These are phyloP conservation scores for Diaporthe vexans DNA, from an alignment of 2,329 filamentous ascomycete genomes.

Conservation along the genomic window DNA sequence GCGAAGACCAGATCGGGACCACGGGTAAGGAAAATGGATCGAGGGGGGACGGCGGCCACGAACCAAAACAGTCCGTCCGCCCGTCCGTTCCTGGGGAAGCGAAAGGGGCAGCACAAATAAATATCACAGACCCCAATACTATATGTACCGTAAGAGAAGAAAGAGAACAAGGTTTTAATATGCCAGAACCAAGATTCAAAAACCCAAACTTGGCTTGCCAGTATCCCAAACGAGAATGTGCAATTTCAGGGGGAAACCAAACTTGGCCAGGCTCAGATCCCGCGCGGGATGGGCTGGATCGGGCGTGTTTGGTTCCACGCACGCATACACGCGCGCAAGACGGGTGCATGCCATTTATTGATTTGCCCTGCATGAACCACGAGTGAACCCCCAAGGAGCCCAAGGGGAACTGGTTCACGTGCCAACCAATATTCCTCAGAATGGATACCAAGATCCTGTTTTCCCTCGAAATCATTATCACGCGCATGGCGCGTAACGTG, in stretches of 20 bases:
- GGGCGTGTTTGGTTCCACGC: background rate
- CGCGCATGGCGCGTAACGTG: background rate
- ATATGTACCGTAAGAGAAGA: too few species aligned
- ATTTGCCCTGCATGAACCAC: slow-evolving; percentile 4
- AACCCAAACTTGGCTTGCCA: background rate
- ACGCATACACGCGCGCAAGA: too few species aligned
- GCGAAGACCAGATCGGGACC: too few species aligned
- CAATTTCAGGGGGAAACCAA: background rate
- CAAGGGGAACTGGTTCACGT: background rate
- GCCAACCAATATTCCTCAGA: background rate
- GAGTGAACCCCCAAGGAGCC: too few species aligned
- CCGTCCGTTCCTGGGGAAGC: too few species aligned
- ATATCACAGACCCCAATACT: background rate
- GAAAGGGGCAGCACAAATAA: background rate
- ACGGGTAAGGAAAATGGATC: too few species aligned
- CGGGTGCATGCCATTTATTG: too few species aligned
- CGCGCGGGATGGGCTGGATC: background rate
- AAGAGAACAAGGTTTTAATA: background rate
- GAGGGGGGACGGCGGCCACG: too few species aligned
- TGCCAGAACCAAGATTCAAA: background rate
- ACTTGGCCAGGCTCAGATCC: background rate
- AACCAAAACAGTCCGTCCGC: too few species aligned
- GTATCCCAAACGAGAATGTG: background rate
- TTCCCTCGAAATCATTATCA: background rate
- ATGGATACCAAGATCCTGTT: too few species aligned